Evolutionary conservation across 2,329 filamentous ascomycete genomes (phyloP).

Genomic region (Curvularia eragrostidis): DNA sequence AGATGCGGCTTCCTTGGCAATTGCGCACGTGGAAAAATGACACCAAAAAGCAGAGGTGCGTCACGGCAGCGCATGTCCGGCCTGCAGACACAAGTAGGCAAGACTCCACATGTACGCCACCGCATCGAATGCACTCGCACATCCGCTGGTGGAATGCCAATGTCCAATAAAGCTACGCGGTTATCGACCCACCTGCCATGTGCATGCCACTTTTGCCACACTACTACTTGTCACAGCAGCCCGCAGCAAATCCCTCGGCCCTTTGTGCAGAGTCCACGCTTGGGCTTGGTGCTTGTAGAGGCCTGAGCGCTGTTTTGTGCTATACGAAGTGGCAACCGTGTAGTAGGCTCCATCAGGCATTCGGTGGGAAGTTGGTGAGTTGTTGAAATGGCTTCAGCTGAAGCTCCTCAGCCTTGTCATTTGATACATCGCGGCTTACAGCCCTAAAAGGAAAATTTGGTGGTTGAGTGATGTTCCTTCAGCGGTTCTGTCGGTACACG

Average conservation of each 20-base stretch:
- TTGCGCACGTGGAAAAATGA: not conserved
- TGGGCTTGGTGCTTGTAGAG: not conserved
- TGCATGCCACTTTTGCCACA: not conserved
- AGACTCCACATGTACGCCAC: not conserved
- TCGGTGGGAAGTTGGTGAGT: not conserved
- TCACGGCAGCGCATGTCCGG: not conserved
- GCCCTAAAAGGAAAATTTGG: not conserved
- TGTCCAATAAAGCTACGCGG: not conserved
- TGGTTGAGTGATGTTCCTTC: not conserved
- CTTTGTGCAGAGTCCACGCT: not conserved
- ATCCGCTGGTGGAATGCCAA: not conserved
- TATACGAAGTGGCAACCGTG: no score
- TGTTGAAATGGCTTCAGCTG: no score
- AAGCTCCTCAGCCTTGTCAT: not conserved
- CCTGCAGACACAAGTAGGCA: not conserved
- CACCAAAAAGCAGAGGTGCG: not conserved
- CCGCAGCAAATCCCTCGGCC: not conserved
- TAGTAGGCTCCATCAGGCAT: not conserved
- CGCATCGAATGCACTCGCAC: not conserved
- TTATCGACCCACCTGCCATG: no score
- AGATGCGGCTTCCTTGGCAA: not conserved
- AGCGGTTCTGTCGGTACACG: not conserved
- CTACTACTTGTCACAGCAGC: not conserved
- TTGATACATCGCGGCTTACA: not conserved
- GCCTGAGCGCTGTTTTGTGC: no score